phyloP scores from a whole-genome alignment of 2,329 filamentous ascomycete species.

The Botrytis byssoidea region DNA sequence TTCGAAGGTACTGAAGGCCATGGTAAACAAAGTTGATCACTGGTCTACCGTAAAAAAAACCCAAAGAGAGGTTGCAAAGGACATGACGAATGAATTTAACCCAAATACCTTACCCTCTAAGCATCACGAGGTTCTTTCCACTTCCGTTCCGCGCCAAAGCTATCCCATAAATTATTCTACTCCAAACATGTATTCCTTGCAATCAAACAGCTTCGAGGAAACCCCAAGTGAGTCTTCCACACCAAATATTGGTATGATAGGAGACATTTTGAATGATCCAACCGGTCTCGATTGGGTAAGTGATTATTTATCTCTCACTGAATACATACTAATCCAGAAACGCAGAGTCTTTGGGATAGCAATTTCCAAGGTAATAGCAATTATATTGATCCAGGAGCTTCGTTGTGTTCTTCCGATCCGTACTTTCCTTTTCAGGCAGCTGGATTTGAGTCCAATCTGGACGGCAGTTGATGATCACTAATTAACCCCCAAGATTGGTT shows the following conservation, averaged over 20 bases:
- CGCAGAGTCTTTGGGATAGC: conserved; percentile 20
- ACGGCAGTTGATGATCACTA: neutral
- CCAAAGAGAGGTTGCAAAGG: neutral
- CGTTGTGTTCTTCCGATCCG: neutral
- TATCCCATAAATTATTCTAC: neutral
- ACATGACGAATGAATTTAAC: neutral
- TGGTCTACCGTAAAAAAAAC: neutral
- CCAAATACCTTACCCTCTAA: neutral
- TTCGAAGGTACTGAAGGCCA: conserved; percentile 26
- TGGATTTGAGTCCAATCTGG: neutral
- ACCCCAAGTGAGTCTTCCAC: neutral
- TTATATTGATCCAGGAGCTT: neutral
- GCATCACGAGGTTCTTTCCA: neutral
- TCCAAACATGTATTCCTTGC: neutral
- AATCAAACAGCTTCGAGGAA: neutral
- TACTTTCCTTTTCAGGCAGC: conserved; percentile 16
- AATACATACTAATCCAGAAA: neutral
- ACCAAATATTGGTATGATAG: conserved; percentile 7
- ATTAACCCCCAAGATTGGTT: neutral
- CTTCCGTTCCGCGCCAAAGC: neutral
- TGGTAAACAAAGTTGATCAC: conserved; percentile 27
- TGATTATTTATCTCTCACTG: neutral
- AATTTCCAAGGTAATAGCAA: conserved; percentile 10
- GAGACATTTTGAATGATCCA: conserved; percentile 9
- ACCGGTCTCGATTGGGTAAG: conserved; percentile 18